These are phyloP conservation scores for Hyaloscypha variabilis DNA, from an alignment of 495 filamentous ascomycete genomes.

Conservation along the genomic window DNA sequence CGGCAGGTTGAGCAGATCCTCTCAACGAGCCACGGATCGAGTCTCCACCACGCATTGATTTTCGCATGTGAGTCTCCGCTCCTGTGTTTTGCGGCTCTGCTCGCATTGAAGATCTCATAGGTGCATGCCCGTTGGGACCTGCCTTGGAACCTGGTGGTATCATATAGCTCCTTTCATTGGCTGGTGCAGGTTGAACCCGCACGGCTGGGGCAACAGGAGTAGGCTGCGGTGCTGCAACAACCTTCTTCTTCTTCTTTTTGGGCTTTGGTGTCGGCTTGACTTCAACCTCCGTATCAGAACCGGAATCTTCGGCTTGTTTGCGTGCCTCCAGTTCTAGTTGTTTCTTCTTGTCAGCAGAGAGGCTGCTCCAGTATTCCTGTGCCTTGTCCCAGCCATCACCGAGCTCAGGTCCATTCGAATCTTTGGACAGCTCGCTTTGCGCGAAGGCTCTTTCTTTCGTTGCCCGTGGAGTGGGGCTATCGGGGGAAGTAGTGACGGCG, in stretches of 20 bases:
- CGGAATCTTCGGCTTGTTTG: slow-evolving; percentile 48
- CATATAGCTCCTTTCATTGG: slow-evolving; percentile 38
- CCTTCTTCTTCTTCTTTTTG: slow-evolving; percentile 42
- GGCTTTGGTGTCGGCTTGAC: slow-evolving; percentile 38
- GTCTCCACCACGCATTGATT: slow-evolving; percentile 35
- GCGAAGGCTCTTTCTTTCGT: slow-evolving; percentile 23
- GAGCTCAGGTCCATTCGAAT: slow-evolving; percentile 30
- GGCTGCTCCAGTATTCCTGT: slow-evolving; percentile 64
- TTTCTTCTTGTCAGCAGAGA: slow-evolving; percentile 58
- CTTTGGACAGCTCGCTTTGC: slow-evolving; percentile 19
- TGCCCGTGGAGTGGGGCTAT: slow-evolving; percentile 23
- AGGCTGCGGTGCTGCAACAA: slow-evolving; percentile 14
- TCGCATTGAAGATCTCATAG: slow-evolving; percentile 46
- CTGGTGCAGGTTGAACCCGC: slow-evolving; percentile 16
- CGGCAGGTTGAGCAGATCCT: slow-evolving; percentile 9
- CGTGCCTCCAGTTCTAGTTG: slow-evolving; percentile 58
- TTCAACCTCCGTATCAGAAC: slow-evolving; percentile 42
- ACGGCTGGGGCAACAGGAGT: slow-evolving; percentile 4
- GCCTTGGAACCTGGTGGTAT: slow-evolving; percentile 45
- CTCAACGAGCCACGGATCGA: slow-evolving; percentile 29
- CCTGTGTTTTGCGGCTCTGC: slow-evolving; percentile 31
- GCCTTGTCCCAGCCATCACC: slow-evolving; percentile 62
- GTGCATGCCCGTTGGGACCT: slow-evolving; percentile 30
- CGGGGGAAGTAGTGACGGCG: slow-evolving; percentile 19
- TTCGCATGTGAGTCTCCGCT: slow-evolving; percentile 36